Conservation (phyloP, 1,139 yeast genomes). For the Blastobotrys serpentis region DNA sequence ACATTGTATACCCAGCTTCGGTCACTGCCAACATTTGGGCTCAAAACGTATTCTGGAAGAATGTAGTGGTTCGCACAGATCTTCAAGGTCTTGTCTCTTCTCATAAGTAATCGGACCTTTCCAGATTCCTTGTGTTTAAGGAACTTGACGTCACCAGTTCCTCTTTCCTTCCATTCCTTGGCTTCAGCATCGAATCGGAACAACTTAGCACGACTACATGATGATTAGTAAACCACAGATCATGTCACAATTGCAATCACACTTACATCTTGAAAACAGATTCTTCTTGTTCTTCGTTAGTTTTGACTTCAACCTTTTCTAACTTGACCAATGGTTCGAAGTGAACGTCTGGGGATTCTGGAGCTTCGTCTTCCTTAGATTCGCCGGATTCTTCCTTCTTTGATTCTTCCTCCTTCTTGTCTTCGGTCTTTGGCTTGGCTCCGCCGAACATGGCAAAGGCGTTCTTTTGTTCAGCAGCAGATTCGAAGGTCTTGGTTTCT, state of each 20-base stretch:
- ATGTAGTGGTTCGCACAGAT: constrained; percentile 96
- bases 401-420: constrained; percentile 22
- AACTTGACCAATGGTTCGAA: constrained; percentile 94
- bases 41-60: constrained; percentile 72
- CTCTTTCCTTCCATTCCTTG: constrained; percentile 99
- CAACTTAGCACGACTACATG: constrained; percentile 70
- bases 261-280: constrained; percentile 69
- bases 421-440: constrained; percentile 29
- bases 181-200: constrained; percentile 75
- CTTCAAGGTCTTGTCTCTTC: constrained; percentile 97
- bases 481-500: constrained; percentile 2
- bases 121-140: constrained; percentile 79
- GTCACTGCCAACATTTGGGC: constrained; percentile 94
- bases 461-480: constrained; percentile 13
- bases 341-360: constrained; percentile 91
- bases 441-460: constrained; percentile 24
- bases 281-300: constrained; percentile 95
- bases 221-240: background rate
- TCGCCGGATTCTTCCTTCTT: constrained; percentile 23
- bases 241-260: background rate
- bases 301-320: constrained; percentile 94
- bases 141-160: constrained; percentile 97
- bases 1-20: constrained; percentile 98
- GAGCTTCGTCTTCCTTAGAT: constrained; percentile 51
- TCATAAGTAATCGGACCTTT: constrained; percentile 90